These are phyloP conservation scores for Saccharum spontaneum DNA, from an alignment of 176 grass and related monocot species.

Conservation along the genomic window DNA sequence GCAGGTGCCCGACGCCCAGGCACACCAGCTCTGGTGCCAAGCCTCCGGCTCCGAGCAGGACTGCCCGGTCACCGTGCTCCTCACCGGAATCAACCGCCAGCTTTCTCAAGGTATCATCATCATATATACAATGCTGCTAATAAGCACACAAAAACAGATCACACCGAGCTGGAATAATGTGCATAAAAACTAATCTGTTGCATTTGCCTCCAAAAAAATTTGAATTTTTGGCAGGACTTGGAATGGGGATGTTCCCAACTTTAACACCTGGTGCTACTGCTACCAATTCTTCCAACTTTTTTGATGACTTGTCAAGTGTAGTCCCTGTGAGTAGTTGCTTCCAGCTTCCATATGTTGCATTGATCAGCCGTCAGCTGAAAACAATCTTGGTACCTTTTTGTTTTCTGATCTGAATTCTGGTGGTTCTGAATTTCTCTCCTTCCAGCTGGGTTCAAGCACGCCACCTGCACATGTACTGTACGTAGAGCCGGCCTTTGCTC, in stretches of 20 bases:
- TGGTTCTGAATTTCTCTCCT: not conserved
- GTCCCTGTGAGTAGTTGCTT: slow-evolving; percentile 25
- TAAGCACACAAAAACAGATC: not conserved
- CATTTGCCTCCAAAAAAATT: not conserved
- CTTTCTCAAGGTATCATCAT: slow-evolving; percentile 31
- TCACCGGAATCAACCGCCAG: slow-evolving; percentile 33
- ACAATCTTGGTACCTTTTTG: too few relatives aligned
- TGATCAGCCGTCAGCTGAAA: too few relatives aligned
- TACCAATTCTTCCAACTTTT: not conserved
- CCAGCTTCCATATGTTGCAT: too few relatives aligned
- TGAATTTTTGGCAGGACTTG: slow-evolving; percentile 4
- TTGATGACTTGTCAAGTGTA: slow-evolving; percentile 25
- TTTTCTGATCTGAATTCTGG: not conserved
- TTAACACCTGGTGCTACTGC: not conserved
- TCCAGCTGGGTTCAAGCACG: slow-evolving; percentile 33
- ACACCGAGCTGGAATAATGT: too few relatives aligned
- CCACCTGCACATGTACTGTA: slow-evolving; percentile 26
- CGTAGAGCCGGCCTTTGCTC: slow-evolving; percentile 40
- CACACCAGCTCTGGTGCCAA: not conserved
- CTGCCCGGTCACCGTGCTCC: slow-evolving; percentile 34
- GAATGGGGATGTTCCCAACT: not conserved
- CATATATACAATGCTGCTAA: too few relatives aligned
- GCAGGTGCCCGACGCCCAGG: slow-evolving; percentile 42
- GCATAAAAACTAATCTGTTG: not conserved
- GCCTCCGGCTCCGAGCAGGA: not conserved